These are phyloP conservation scores for Vitis hybrid DNA, from an alignment of 177 flowering plant species.

Conservation along the genomic window DNA sequence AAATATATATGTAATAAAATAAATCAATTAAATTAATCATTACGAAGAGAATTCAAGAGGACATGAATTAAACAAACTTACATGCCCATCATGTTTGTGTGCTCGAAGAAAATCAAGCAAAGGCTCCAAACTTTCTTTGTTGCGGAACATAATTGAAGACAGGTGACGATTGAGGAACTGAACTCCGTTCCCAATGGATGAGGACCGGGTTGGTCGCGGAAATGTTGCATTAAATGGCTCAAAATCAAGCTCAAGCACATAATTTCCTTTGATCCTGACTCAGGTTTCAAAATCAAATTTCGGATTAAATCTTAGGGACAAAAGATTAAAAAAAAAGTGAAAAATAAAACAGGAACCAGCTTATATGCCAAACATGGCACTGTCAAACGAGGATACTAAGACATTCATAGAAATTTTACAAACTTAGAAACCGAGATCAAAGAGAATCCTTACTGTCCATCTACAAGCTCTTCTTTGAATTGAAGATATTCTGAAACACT, in stretches of 20 bases:
- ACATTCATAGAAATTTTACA: too few species aligned
- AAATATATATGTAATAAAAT: too few species aligned
- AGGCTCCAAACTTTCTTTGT: conserved; percentile 57
- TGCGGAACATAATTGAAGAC: conserved; percentile 58
- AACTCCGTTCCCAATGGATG: conserved; percentile 73
- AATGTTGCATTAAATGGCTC: conserved; percentile 65
- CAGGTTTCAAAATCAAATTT: too few species aligned
- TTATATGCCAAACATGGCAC: too few species aligned
- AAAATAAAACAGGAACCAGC: too few species aligned
- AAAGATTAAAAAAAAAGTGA: too few species aligned
- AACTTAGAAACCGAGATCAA: neutral
- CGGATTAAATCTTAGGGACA: too few species aligned
- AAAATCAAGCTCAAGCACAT: conserved; percentile 67
- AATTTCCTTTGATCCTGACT: neutral
- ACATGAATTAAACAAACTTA: conserved; percentile 20
- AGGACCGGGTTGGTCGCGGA: conserved; percentile 60
- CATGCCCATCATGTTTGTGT: conserved; percentile 58
- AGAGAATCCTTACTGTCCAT: conserved; percentile 49
- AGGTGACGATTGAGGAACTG: conserved; percentile 72
- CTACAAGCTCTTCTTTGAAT: conserved; percentile 86
- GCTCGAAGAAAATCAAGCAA: conserved; percentile 60
- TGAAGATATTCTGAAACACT: conserved; percentile 76
- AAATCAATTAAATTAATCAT: neutral
- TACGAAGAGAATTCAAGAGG: neutral
- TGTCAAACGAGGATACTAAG: too few species aligned